Percentiles rank a stretch among this genome's conserved stretches.
These are phyloP conservation scores for Polyporus arcularius DNA, from an alignment of 768 basidiomycete genomes.

Conservation along the genomic window DNA sequence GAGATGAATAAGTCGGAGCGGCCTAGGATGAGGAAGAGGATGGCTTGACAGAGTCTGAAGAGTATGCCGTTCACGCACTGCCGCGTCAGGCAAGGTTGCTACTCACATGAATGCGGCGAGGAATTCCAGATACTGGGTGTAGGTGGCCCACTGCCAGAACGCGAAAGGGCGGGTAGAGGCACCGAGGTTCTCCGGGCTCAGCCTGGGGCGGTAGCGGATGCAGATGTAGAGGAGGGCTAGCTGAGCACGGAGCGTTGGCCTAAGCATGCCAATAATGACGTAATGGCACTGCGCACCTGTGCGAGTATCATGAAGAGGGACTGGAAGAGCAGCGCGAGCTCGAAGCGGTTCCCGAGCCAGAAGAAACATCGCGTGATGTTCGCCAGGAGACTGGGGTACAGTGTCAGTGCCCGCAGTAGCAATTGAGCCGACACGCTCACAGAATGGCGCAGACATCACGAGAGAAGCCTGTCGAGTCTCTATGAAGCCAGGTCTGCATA, in stretches of 20 bases:
- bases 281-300: conserved; percentile 51
- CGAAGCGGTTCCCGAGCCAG: conserved; percentile 83
- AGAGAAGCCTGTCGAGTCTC: conserved; percentile 85
- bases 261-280: neutral
- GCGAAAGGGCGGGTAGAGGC: conserved; percentile 65
- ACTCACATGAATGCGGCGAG: conserved; percentile 75
- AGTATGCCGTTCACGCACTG: conserved; percentile 1
- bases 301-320: conserved; percentile 84
- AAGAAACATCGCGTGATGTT: conserved; percentile 91
- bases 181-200: conserved; percentile 59
- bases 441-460: conserved; percentile 85
- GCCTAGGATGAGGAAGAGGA: conserved; percentile 74
- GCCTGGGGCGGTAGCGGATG: conserved; percentile 64
- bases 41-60: conserved; percentile 62
- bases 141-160: conserved; percentile 87
- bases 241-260: conserved; percentile 36
- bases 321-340: conserved; percentile 75
- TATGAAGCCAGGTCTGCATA: conserved; percentile 31
- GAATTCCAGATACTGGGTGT: conserved; percentile 81
- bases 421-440: conserved; percentile 36
- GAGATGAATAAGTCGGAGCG: conserved; percentile 59
- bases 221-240: conserved; percentile 82
- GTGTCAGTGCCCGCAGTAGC: neutral
- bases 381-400: conserved; percentile 59
- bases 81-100: neutral